phyloP scores from a whole-genome alignment of 129 eudicot species.

The Logfia minima region DNA sequence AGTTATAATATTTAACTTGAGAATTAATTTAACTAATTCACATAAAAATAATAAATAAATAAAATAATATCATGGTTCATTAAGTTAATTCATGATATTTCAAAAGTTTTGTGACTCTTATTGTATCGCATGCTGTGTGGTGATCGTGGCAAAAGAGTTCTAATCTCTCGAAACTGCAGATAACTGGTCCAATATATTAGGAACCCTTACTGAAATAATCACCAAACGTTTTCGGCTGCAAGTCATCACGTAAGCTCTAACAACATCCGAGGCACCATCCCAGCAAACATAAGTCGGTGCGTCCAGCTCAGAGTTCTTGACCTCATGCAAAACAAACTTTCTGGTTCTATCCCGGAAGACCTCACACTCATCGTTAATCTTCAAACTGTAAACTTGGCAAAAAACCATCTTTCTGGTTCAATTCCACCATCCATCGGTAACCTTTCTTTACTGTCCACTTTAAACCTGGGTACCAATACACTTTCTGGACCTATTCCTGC shows the following conservation, averaged over 20 bases:
- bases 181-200: slow-evolving; percentile 51
- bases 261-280: slow-evolving; percentile 48
- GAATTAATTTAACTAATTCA: no score
- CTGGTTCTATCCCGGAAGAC: slow-evolving; percentile 51
- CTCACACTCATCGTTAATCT: slow-evolving; percentile 45
- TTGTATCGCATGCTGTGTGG: slow-evolving; percentile 43
- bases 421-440: slow-evolving; percentile 62
- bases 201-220: slow-evolving; percentile 51
- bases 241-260: slow-evolving; percentile 50
- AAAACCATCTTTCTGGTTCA: slow-evolving; percentile 48
- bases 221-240: slow-evolving; percentile 51
- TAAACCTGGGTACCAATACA: slow-evolving; percentile 58
- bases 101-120: no score
- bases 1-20: no score
- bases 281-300: slow-evolving; percentile 46
- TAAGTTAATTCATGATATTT: no score
- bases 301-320: slow-evolving; percentile 43
- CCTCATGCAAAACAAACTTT: slow-evolving; percentile 49
- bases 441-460: slow-evolving; percentile 45
- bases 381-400: slow-evolving; percentile 53
- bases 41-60: no score
- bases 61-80: no score
- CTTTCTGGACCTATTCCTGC: slow-evolving; percentile 48
- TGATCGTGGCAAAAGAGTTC: slow-evolving; percentile 41
- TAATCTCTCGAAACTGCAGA: slow-evolving; percentile 44